Base-by-base conservation (phyloP, 768 basidiomycete genomes). In the Phallus indusiatus region DNA sequence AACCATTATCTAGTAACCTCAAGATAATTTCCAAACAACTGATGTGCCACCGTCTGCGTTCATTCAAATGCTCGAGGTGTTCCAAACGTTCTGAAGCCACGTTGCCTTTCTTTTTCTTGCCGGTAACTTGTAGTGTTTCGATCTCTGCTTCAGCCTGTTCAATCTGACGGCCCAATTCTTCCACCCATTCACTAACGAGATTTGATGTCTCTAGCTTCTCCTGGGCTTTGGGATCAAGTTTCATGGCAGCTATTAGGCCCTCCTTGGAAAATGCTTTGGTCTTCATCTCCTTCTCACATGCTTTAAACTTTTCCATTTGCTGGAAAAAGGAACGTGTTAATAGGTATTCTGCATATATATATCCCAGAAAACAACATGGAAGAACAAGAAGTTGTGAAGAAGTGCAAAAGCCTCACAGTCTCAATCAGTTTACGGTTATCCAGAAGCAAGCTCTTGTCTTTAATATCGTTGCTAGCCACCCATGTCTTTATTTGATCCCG, bases 241-340 rank as follows among this genome's bases (percentile, higher is more conserved):
- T 93, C 37, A 91, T 82, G 11, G 93, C 91, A 61, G 94, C 91
- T 61, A 88, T 96, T 47, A 99, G 79, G 47, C 96, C 96, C 73
- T 98, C 96, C 69, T 98, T 99, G 18, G 94, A 97, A 74, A 98
- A 99, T 0, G 96, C 96, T 72, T 99, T 99, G 60, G 96, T 98
- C 81, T 99, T 99, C 95, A 98, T 98, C 75, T 99, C 96, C 77
- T 98, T 99, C 77, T 99, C 96, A 75, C 94, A 94, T 21, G 95
- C 95, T 68, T 99, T 99, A 83, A 99, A 99, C 70, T 93, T 94
- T 77, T 99, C 96, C 96, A 99, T 99, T 98, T 98, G 96, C 96
- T 98, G 72, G 50, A 47, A 35, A 42, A 33, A 50, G 59, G 61
- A 60, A 69, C 59, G 60, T 55, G 59, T 67, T 61, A 65, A 61